Percentiles rank a stretch among this genome's conserved stretches.
These are phyloP conservation scores for Colletotrichum spinosum DNA, from an alignment of 2,329 filamentous ascomycete species.

Conservation along the genomic window DNA sequence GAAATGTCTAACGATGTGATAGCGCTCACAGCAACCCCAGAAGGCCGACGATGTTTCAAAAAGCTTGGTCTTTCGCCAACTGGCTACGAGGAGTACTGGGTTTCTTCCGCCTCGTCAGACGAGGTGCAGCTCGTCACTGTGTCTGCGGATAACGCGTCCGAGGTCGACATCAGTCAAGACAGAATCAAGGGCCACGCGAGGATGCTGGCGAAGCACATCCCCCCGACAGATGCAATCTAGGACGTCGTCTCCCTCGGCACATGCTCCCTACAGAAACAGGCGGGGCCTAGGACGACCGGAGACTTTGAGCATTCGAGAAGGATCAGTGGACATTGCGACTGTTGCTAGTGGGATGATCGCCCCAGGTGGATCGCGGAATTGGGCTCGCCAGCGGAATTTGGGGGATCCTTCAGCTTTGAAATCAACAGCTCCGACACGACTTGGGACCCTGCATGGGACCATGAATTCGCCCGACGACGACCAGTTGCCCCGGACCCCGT, in stretches of 20 bases:
- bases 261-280: not conserved
- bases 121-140: constrained; percentile 17
- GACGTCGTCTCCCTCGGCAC: constrained; percentile 2
- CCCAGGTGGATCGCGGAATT: constrained; percentile 21
- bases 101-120: not conserved
- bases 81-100: constrained; percentile 45
- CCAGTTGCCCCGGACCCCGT: constrained; percentile 30
- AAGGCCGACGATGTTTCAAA: constrained; percentile 43
- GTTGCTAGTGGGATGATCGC: constrained; percentile 8
- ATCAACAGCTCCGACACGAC: constrained; percentile 24
- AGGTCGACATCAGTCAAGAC: not conserved
- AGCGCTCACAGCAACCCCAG: constrained; percentile 47
- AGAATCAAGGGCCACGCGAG: constrained; percentile 27
- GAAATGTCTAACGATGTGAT: constrained; percentile 1
- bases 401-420: constrained; percentile 25
- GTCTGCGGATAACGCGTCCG: constrained; percentile 9
- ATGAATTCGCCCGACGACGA: constrained; percentile 26
- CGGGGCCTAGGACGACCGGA: constrained; percentile 7
- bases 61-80: constrained; percentile 44
- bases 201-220: constrained; percentile 23
- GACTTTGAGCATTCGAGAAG: constrained; percentile 20
- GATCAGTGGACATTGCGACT: not conserved
- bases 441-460: constrained; percentile 7
- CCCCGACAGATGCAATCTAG: not conserved
- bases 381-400: constrained; percentile 19